Evolutionary conservation across 768 basidiomycete genomes (phyloP).

Genomic region (Russula griseocarnosa): DNA sequence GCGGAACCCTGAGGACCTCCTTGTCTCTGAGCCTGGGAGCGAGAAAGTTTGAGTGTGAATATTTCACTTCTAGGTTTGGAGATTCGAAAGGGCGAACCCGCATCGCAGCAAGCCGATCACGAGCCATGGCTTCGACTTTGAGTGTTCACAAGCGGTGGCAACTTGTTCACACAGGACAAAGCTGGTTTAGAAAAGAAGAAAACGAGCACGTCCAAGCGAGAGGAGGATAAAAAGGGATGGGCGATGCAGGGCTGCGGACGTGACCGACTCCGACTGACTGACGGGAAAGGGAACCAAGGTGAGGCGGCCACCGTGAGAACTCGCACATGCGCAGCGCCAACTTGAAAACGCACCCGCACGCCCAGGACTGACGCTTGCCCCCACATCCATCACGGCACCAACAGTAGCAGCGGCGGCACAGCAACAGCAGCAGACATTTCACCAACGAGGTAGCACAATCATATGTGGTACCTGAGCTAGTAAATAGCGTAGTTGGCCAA

Average conservation of each 20-base stretch:
- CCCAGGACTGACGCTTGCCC: no score
- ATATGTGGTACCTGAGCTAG: no score
- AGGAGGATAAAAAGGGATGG: background rate
- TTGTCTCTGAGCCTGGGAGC: conserved; percentile 34
- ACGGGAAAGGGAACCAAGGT: conserved; percentile 1
- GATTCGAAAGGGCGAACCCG: conserved; percentile 23
- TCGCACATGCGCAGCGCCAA: background rate
- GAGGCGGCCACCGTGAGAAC: conserved; percentile 17
- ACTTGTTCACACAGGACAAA: conserved; percentile 8
- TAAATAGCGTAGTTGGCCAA: no score
- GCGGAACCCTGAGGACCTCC: conserved; percentile 29
- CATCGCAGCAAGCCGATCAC: conserved; percentile 30
- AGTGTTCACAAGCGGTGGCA: background rate
- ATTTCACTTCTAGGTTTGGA: background rate
- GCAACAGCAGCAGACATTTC: no score
- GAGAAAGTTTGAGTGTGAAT: conserved; percentile 4
- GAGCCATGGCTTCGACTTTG: conserved; percentile 21
- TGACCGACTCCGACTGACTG: conserved; percentile 8
- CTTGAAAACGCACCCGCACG: background rate
- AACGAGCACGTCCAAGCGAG: background rate
- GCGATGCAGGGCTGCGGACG: conserved; percentile 12
- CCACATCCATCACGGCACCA: no score
- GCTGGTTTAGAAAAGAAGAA: background rate
- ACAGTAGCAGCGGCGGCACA: no score
- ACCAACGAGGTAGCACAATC: no score